phyloP scores from a whole-genome alignment of 345 rosid species.

The Gossypium sturtianum region DNA sequence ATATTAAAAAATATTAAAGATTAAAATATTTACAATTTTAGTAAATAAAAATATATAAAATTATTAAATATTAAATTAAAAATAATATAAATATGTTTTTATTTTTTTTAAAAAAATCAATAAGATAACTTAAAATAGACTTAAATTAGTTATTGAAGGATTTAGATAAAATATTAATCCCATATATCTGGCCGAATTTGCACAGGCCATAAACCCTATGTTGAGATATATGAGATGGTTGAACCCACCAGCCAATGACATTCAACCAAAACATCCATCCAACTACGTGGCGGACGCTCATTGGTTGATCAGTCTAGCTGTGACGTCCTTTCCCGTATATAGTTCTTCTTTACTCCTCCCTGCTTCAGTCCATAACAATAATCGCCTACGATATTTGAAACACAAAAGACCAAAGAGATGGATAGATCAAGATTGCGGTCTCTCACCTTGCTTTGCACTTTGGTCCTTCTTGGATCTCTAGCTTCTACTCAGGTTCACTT shows the following conservation, averaged over 20 bases:
- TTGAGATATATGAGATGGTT: too few species aligned
- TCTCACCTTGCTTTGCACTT: slow-evolving; percentile 28
- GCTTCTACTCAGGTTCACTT: slow-evolving; percentile 41
- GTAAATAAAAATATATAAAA: too few species aligned
- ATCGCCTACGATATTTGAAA: not conserved
- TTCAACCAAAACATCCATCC: not conserved
- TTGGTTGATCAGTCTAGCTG: not conserved
- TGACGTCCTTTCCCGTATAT: not conserved
- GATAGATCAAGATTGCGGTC: slow-evolving; percentile 32
- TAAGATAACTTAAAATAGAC: too few species aligned
- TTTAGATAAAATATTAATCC: too few species aligned
- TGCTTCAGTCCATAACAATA: not conserved
- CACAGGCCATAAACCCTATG: too few species aligned
- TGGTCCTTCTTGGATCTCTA: slow-evolving; percentile 42
- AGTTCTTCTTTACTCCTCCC: not conserved
- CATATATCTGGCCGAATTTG: too few species aligned
- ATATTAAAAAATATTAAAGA: too few species aligned
- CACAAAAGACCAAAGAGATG: slow-evolving; percentile 27
- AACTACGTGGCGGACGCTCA: not conserved
- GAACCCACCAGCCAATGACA: not conserved
- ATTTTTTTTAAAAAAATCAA: too few species aligned
- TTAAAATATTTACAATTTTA: too few species aligned
- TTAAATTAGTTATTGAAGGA: too few species aligned
- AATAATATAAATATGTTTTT: too few species aligned
- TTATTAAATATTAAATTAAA: too few species aligned